Conservation (phyloP, 73 alveolate genomes). For the Stentor roeselii region DNA sequence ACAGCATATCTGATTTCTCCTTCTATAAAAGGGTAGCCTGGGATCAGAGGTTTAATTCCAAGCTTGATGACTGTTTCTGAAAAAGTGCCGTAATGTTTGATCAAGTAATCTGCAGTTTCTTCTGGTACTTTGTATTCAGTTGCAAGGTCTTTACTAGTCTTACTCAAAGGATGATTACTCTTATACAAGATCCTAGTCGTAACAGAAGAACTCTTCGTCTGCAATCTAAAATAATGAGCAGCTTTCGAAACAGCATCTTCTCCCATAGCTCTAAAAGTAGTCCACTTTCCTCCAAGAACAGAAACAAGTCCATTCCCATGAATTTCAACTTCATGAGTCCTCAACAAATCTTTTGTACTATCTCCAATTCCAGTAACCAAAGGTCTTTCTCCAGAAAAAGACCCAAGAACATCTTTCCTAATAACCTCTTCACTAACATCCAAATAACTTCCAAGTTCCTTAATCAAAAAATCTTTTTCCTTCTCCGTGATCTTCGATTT, state of each 20-base stretch:
- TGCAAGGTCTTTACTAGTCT: neutral
- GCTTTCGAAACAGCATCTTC: slow-evolving; percentile 67
- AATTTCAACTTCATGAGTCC: slow-evolving; percentile 80
- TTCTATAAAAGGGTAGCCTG: slow-evolving; percentile 37
- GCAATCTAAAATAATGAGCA: slow-evolving; percentile 24
- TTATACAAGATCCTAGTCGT: neutral
- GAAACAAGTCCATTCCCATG: slow-evolving; percentile 63
- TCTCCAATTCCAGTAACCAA: slow-evolving; percentile 51
- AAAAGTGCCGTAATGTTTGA: slow-evolving; percentile 47
- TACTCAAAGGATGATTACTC: neutral
- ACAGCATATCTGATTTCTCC: slow-evolving; percentile 52
- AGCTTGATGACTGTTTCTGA: slow-evolving; percentile 33
- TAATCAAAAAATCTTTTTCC: slow-evolving; percentile 36
- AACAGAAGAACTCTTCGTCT: neutral
- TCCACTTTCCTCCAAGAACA: slow-evolving; percentile 94
- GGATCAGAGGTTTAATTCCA: slow-evolving; percentile 29
- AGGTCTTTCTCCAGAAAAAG: slow-evolving; percentile 88
- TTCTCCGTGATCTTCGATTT: slow-evolving; percentile 36
- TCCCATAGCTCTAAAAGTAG: slow-evolving; percentile 88
- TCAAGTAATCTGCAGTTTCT: slow-evolving; percentile 40
- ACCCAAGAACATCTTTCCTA: slow-evolving; percentile 39
- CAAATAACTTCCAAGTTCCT: slow-evolving; percentile 35
- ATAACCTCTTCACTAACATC: slow-evolving; percentile 27
- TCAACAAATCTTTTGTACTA: slow-evolving; percentile 47
- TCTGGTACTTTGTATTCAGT: slow-evolving; percentile 34